These are phyloP conservation scores for Astrothelium subdiscretum DNA, from an alignment of 495 filamentous ascomycete genomes.

Conservation along the genomic window DNA sequence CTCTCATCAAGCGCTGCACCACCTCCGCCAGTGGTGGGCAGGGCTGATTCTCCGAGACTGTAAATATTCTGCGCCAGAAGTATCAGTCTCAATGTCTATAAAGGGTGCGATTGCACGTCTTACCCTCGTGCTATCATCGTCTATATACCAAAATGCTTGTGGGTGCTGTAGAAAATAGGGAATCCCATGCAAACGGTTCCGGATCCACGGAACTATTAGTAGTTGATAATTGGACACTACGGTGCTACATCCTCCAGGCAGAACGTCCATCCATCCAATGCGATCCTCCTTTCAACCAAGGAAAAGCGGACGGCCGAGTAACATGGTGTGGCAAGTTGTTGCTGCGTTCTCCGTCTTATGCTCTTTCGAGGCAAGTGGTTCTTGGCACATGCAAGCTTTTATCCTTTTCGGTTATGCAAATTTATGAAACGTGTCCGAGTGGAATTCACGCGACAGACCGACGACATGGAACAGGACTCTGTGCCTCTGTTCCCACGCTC, in stretches of 20 bases:
- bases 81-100: background rate
- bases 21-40: background rate
- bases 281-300: background rate
- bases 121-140: background rate
- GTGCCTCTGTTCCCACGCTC: background rate
- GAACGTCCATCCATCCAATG: background rate
- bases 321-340: background rate
- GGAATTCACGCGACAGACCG: background rate
- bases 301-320: background rate
- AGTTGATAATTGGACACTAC: too few relatives aligned
- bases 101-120: background rate
- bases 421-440: background rate
- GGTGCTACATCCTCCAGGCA: background rate
- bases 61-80: background rate
- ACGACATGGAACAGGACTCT: background rate
- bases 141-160: background rate
- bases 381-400: background rate
- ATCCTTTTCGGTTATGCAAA: background rate
- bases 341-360: background rate
- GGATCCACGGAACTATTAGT: background rate
- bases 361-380: background rate
- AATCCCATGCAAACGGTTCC: background rate
- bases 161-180: background rate
- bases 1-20: background rate
- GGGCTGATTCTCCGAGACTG: background rate